Evolutionary conservation across 768 basidiomycete genomes (phyloP).

Genomic region (Kwoniella mangroviensis): DNA sequence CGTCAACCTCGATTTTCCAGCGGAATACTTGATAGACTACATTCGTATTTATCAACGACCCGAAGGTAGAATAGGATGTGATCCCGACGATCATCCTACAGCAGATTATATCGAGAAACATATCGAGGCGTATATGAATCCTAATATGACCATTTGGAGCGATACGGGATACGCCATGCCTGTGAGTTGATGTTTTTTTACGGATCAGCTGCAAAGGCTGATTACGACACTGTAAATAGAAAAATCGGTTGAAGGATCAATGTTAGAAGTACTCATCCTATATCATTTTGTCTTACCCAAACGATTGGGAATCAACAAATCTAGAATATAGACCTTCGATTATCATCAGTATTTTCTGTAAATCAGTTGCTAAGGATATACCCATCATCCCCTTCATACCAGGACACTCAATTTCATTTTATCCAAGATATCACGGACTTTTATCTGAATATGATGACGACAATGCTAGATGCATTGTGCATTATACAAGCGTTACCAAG

Average conservation of each 20-base stretch:
- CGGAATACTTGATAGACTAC: constrained; percentile 83
- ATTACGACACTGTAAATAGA: neutral
- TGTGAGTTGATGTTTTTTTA: constrained; percentile 58
- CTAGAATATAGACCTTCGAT: no score
- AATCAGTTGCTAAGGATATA: no score
- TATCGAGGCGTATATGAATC: constrained; percentile 70
- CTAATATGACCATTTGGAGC: constrained; percentile 85
- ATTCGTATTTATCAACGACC: constrained; percentile 70
- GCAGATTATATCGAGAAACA: constrained; percentile 67
- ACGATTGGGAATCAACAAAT: no score
- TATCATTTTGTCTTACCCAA: neutral
- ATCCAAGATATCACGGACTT: neutral
- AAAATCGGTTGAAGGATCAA: neutral
- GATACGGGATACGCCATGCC: constrained; percentile 77
- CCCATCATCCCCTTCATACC: no score
- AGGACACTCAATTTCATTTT: neutral
- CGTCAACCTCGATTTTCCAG: constrained; percentile 73
- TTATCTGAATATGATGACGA: neutral
- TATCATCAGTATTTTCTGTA: no score
- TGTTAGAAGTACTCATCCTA: neutral
- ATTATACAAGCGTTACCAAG: neutral
- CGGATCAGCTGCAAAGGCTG: neutral
- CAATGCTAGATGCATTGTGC: neutral
- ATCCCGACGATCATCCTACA: constrained; percentile 79
- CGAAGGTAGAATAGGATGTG: constrained; percentile 72